Conservation (phyloP, 2,329 filamentous ascomycete species). For the Alternaria hordeiaustralica region DNA sequence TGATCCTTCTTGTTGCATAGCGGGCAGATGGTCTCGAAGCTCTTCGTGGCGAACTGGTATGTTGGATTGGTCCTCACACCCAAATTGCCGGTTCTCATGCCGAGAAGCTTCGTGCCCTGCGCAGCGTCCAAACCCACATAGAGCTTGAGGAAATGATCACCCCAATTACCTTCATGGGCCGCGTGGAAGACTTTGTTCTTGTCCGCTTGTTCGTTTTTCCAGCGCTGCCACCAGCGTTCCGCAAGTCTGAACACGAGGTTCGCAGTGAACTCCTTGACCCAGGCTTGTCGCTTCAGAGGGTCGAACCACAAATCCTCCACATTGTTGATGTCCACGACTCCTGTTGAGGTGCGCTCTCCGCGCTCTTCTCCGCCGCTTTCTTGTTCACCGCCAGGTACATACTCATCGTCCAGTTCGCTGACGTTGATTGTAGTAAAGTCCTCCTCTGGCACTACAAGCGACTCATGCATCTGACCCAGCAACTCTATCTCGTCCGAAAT, state of each 20-base stretch:
- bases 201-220: not conserved
- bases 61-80: not conserved
- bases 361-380: no score
- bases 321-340: no score
- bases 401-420: no score
- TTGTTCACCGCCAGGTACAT: no score
- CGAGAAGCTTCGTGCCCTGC: not conserved
- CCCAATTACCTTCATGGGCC: not conserved
- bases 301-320: not conserved
- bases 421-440: no score
- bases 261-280: not conserved
- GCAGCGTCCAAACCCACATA: not conserved
- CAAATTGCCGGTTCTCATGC: constrained; percentile 1
- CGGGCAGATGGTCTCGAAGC: not conserved
- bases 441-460: no score
- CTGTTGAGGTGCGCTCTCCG: no score
- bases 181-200: not conserved
- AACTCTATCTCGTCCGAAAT: no score
- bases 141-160: not conserved
- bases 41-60: not conserved
- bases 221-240: not conserved
- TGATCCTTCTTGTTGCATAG: not conserved
- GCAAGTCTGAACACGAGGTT: not conserved
- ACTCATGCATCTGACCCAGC: no score
- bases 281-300: not conserved